These are phyloP conservation scores for Pseudonitzschia delicatissima DNA, from an alignment of 108 stramenopile species.

Conservation along the genomic window DNA sequence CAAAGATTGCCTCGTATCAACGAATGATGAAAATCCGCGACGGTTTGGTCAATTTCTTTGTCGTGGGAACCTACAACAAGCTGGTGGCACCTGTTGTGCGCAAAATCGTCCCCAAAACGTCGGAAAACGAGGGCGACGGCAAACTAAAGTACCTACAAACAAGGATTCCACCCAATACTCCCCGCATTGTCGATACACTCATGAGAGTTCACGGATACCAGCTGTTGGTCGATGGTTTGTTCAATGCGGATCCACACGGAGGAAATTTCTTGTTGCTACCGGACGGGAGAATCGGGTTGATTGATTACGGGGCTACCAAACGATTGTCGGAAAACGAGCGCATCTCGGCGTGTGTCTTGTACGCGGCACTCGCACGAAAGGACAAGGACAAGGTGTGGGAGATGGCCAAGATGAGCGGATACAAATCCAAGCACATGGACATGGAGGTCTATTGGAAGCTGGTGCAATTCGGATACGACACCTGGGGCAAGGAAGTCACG, in stretches of 20 bases:
- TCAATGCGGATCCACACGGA: constrained; percentile 55
- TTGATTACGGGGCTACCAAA: constrained; percentile 71
- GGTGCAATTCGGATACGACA: constrained; percentile 32
- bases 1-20: constrained; percentile 20
- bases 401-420: constrained; percentile 30
- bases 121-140: no score
- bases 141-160: background rate
- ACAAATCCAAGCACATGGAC: constrained; percentile 34
- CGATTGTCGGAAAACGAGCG: constrained; percentile 33
- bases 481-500: constrained; percentile 34
- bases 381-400: constrained; percentile 35
- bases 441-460: constrained; percentile 28
- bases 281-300: constrained; percentile 66
- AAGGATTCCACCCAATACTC: constrained; percentile 31
- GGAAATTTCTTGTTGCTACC: constrained; percentile 78
- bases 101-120: background rate
- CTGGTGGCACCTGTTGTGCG: background rate
- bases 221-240: constrained; percentile 54
- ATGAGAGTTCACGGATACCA: constrained; percentile 62
- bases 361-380: constrained; percentile 27
- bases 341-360: constrained; percentile 28
- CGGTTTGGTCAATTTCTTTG: constrained; percentile 5
- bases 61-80: constrained; percentile 7
- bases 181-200: constrained; percentile 46
- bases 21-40: constrained; percentile 8